phyloP scores from a whole-genome alignment of 805 yeast species.

The Nakazawaea ishiwadae region DNA sequence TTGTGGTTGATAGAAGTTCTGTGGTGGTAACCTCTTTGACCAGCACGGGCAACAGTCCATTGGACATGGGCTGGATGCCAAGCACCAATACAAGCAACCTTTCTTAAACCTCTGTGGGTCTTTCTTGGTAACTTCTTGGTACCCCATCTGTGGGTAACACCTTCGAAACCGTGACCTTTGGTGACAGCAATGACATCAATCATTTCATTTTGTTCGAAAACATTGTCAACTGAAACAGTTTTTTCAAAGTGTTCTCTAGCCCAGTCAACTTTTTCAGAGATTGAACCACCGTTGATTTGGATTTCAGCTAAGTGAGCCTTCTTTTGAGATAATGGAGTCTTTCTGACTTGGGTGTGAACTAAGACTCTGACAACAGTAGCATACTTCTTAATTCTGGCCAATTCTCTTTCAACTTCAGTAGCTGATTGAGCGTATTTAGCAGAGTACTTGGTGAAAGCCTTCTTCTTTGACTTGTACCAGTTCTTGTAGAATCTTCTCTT shows the following conservation, averaged over 20 bases:
- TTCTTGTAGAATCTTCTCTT: slow-evolving; percentile 99
- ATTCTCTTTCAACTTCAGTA: slow-evolving; percentile 86
- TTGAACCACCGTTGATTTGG: slow-evolving; percentile 99
- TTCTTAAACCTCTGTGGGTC: slow-evolving; percentile 99
- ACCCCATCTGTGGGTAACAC: slow-evolving; percentile 99
- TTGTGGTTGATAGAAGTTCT: slow-evolving; percentile 99
- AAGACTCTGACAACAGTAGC: slow-evolving; percentile 97
- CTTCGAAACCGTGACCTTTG: slow-evolving; percentile 99
- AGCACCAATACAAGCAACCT: slow-evolving; percentile 99
- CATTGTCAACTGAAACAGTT: slow-evolving; percentile 93
- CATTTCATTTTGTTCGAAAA: slow-evolving; percentile 98
- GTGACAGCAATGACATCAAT: slow-evolving; percentile 98
- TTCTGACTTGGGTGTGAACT: slow-evolving; percentile 99
- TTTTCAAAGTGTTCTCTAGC: slow-evolving; percentile 99
- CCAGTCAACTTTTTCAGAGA: slow-evolving; percentile 97
- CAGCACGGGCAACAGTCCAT: slow-evolving; percentile 99
- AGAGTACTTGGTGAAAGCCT: slow-evolving; percentile 99
- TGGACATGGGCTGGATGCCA: slow-evolving; percentile 99
- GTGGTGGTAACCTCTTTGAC: slow-evolving; percentile 99
- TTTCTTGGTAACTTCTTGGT: slow-evolving; percentile 99
- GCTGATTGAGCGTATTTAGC: slow-evolving; percentile 94
- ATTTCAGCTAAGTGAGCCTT: slow-evolving; percentile 99
- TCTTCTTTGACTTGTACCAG: slow-evolving; percentile 99
- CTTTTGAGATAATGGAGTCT: slow-evolving; percentile 99
- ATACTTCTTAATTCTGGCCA: slow-evolving; percentile 98